Percentiles rank a stretch among this genome's conserved stretches.
phyloP scores from a whole-genome alignment of 2,329 filamentous ascomycete species.

The Hymenoscyphus scutula region DNA sequence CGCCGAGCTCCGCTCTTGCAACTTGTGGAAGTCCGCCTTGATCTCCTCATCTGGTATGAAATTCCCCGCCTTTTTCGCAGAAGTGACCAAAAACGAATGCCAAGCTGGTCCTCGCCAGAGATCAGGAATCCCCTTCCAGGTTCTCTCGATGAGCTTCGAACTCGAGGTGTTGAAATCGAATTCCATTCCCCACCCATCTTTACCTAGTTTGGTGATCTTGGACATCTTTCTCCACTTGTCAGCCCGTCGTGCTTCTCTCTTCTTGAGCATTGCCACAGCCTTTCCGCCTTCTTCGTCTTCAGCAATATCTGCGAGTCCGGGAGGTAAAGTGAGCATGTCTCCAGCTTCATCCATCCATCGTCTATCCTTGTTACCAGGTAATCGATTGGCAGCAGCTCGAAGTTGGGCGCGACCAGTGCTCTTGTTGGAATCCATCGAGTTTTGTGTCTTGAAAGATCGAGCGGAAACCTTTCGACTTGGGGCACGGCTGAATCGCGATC shows the following conservation, averaged over 20 bases:
- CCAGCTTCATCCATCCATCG: slow-evolving; percentile 63
- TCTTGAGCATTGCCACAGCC: slow-evolving; percentile 54
- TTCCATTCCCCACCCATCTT: slow-evolving; percentile 55
- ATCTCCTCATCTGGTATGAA: slow-evolving; percentile 69
- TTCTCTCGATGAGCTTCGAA: slow-evolving; percentile 83
- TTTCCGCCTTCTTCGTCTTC: slow-evolving; percentile 55
- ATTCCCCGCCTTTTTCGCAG: slow-evolving; percentile 63
- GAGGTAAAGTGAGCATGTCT: slow-evolving; percentile 62
- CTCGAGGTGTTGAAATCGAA: slow-evolving; percentile 79
- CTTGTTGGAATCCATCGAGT: slow-evolving; percentile 34
- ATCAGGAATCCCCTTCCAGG: slow-evolving; percentile 98
- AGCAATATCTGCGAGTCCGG: slow-evolving; percentile 53
- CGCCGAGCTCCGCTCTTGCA: slow-evolving; percentile 71
- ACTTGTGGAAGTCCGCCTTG: slow-evolving; percentile 66
- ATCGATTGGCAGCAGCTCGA: slow-evolving; percentile 55
- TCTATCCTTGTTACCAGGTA: slow-evolving; percentile 60
- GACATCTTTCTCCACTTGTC: slow-evolving; percentile 70
- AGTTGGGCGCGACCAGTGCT: slow-evolving; percentile 52
- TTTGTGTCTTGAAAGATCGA: slow-evolving; percentile 56
- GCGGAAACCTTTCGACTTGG: slow-evolving; percentile 56
- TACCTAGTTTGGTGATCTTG: slow-evolving; percentile 51
- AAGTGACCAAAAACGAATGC: slow-evolving; percentile 85
- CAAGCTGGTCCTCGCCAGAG: slow-evolving; percentile 91
- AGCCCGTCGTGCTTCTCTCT: slow-evolving; percentile 60
- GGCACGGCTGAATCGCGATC: slow-evolving; percentile 33